Evolutionary conservation across 2,329 filamentous ascomycete species (phyloP).

Genomic region (Penicillium thymicola): DNA sequence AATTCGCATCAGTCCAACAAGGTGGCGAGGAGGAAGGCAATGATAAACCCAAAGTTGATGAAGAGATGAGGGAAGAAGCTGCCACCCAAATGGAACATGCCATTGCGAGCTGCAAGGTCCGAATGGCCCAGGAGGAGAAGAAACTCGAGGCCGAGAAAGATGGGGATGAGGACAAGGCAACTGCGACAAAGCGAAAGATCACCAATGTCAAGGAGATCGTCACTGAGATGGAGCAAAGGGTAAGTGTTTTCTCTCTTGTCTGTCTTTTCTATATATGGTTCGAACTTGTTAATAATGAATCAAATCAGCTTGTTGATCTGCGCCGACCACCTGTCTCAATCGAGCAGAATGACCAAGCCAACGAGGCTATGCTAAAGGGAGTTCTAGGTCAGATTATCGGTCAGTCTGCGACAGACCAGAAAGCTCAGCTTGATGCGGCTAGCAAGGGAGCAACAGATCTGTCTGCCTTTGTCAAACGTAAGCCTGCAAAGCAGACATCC

Average conservation of each 20-base stretch:
- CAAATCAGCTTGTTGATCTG: conserved; percentile 54
- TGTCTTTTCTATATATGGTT: conserved; percentile 1
- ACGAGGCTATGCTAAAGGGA: conserved; percentile 50
- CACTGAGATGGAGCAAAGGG: conserved; percentile 58
- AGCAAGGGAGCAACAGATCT: conserved; percentile 58
- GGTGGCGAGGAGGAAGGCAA: conserved; percentile 41
- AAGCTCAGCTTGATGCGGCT: conserved; percentile 53
- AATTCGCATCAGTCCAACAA: conserved; percentile 78
- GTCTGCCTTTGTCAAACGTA: conserved; percentile 56
- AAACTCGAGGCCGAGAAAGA: conserved; percentile 38
- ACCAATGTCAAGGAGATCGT: conserved; percentile 61
- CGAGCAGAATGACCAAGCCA: conserved; percentile 34
- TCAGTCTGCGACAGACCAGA: conserved; percentile 52
- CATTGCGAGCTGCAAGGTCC: conserved; percentile 55
- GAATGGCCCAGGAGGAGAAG: conserved; percentile 53
- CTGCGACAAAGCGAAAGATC: conserved; percentile 47
- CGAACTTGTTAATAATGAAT: conserved; percentile 15
- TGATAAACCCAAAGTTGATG: conserved; percentile 44
- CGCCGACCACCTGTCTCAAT: conserved; percentile 52
- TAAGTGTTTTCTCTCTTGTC: conserved; percentile 29
- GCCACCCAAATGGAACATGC: conserved; percentile 59
- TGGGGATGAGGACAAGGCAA: conserved; percentile 41
- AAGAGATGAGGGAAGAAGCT: conserved; percentile 56
- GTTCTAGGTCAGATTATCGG: conserved; percentile 59
- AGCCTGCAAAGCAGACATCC: conserved; percentile 33